Conservation (phyloP, 2,329 filamentous ascomycete genomes). For the Plenodomus biglobosus region DNA sequence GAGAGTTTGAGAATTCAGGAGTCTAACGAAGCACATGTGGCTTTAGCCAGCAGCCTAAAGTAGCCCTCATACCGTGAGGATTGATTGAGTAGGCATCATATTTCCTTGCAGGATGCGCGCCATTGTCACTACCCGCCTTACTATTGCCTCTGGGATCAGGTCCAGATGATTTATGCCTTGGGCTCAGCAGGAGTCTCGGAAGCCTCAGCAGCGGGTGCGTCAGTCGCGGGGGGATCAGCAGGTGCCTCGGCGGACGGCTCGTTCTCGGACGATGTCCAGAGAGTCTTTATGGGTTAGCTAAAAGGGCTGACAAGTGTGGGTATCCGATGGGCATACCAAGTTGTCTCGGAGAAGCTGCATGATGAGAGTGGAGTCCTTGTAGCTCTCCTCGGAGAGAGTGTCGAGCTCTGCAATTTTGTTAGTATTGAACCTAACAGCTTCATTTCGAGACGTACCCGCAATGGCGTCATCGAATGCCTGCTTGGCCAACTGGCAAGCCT, state of each 20-base stretch:
- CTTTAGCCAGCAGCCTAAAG: constrained; percentile 34
- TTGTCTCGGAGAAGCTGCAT: constrained; percentile 99
- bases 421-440: constrained; percentile 8
- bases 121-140: constrained; percentile 32
- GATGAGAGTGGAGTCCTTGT: constrained; percentile 98
- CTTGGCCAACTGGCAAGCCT: constrained; percentile 97
- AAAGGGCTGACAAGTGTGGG: background rate
- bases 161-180: constrained; percentile 54
- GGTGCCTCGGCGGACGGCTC: constrained; percentile 68
- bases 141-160: constrained; percentile 35
- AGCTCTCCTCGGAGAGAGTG: constrained; percentile 96
- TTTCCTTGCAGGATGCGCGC: constrained; percentile 37
- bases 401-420: constrained; percentile 71
- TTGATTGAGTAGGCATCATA: constrained; percentile 35
- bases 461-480: constrained; percentile 96
- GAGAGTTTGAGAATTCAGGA: constrained; percentile 43
- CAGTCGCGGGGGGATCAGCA: constrained; percentile 58
- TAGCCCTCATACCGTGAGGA: constrained; percentile 35
- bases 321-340: constrained; percentile 60
- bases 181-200: constrained; percentile 58
- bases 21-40: constrained; percentile 41
- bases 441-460: constrained; percentile 60
- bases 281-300: constrained; percentile 63
- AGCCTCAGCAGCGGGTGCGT: constrained; percentile 49
- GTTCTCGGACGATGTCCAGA: constrained; percentile 98